phyloP scores from a whole-genome alignment of 805 yeast species.

The Hanseniaspora occidentalis region DNA sequence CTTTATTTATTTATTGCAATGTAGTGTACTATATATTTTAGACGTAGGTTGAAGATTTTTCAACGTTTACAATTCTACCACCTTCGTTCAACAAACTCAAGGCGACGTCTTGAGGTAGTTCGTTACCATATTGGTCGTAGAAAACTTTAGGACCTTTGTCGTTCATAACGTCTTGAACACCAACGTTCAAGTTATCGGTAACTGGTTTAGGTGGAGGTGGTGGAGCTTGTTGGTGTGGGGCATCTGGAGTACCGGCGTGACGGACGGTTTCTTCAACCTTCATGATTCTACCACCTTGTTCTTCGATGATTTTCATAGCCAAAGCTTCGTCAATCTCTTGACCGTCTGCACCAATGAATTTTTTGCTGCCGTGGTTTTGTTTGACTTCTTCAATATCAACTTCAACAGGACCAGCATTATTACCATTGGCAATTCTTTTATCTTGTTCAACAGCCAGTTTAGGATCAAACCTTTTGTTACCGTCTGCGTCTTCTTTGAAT shows the following conservation, averaged over 20 bases:
- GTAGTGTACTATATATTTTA: background rate
- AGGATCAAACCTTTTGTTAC: background rate
- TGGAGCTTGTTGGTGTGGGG: background rate
- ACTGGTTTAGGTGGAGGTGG: constrained; percentile 4
- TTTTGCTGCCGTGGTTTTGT: constrained; percentile 17
- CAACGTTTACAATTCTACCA: constrained; percentile 12
- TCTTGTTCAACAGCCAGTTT: background rate
- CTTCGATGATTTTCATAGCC: constrained; percentile 17
- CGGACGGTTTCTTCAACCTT: constrained; percentile 9
- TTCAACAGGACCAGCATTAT: constrained; percentile 5
- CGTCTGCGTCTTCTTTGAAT: background rate
- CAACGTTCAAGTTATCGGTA: no score
- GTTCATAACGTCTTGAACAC: constrained; percentile 14
- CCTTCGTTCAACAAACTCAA: constrained; percentile 17
- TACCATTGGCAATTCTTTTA: background rate
- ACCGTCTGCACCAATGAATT: constrained; percentile 28
- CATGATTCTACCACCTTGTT: constrained; percentile 16
- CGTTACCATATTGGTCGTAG: constrained; percentile 28
- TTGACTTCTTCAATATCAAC: constrained; percentile 14
- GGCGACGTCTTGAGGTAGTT: constrained; percentile 23
- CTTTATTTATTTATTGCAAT: background rate
- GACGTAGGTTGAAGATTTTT: constrained; percentile 2
- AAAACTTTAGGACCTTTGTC: constrained; percentile 22
- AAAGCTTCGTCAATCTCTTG: constrained; percentile 23
- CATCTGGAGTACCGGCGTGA: constrained; percentile 8